Percentiles rank a stretch among this genome's conserved stretches.
phyloP scores from a whole-genome alignment of 352 stramenopile species.

The Globisporangium okanoganense region DNA sequence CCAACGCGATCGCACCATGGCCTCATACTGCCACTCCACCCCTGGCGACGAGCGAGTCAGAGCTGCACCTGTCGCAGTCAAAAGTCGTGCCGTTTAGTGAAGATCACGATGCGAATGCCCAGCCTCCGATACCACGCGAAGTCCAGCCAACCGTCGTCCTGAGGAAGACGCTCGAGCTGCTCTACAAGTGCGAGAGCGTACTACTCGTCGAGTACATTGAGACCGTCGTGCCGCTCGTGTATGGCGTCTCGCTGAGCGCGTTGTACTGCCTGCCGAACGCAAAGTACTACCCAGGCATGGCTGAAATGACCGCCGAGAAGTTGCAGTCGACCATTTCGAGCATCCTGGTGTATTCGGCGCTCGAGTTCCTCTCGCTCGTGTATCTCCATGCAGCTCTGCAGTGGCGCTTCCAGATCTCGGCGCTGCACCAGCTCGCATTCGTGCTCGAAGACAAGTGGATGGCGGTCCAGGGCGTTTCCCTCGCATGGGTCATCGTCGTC shows the following conservation, averaged over 20 bases:
- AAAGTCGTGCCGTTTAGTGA: no score
- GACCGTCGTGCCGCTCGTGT: neutral
- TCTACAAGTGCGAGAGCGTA: neutral
- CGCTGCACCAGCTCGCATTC: neutral
- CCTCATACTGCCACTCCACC: no score
- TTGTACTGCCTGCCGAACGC: neutral
- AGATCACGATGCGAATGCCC: no score
- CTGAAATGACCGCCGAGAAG: neutral
- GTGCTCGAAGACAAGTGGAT: neutral
- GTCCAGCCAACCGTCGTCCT: no score
- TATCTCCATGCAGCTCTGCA: neutral
- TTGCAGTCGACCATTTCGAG: neutral
- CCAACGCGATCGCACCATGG: no score
- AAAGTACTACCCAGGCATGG: neutral
- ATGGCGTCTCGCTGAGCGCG: neutral
- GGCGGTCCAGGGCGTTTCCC: neutral
- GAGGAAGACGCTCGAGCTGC: no score
- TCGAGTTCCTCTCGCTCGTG: neutral
- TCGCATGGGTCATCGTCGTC: neutral
- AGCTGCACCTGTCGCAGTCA: no score
- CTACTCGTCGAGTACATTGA: neutral
- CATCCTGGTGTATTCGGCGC: neutral
- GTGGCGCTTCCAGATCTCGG: neutral
- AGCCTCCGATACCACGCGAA: no score
- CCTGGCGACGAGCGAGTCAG: no score